Base-by-base conservation (phyloP, 306 rosid genomes). In the Prinsepia uniflora region DNA sequence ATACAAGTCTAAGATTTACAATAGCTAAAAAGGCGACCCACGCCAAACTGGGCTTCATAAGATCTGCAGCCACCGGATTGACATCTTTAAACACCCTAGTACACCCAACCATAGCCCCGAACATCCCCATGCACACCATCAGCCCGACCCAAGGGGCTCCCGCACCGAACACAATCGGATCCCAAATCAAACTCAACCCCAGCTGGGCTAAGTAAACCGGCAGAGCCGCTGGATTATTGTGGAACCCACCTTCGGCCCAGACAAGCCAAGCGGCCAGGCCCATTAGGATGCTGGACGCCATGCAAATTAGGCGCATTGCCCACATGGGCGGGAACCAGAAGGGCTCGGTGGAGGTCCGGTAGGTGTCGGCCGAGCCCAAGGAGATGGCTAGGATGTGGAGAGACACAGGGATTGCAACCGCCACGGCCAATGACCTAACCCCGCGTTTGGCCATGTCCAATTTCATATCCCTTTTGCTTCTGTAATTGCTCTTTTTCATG, bases 171-270 rank as follows among this genome's bases (percentile, higher is more conserved):
- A 88, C 82, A 10, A 90, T 12, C 4, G 83, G 90, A 44, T 87
- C 84, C 97, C 97, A 94, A 0, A 78, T 41, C 63, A 84, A 30
- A 2, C 85, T 63, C 61, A 83, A 34, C 5, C 72, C 61, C 2
- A 86, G 78, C 55, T 87, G 92, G 62, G 86, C 56, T 75, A 73
- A 17, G 75, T 87, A 94, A 2, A 87, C 74, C 12, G 71, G 65
- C 0, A 88, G 40, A n/a, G 85, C 86, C 52, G 24, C 39, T 4
- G 82, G 89, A 12, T 68, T 68, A 40, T 59, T 67, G 6, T 90
- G 98, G 78, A 93, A 93, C 0, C 90, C 96, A 0, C 95, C 88
- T 1, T 85, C 84, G 0, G 86, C 96, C 98, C 97, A 93, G 0
- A 88, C 82, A 42, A 90, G 88, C 96, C 97, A 93, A 3, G 90